Evolutionary conservation across 2,329 filamentous ascomycete genomes (phyloP).

Genomic region (Diplodia scrobiculata): DNA sequence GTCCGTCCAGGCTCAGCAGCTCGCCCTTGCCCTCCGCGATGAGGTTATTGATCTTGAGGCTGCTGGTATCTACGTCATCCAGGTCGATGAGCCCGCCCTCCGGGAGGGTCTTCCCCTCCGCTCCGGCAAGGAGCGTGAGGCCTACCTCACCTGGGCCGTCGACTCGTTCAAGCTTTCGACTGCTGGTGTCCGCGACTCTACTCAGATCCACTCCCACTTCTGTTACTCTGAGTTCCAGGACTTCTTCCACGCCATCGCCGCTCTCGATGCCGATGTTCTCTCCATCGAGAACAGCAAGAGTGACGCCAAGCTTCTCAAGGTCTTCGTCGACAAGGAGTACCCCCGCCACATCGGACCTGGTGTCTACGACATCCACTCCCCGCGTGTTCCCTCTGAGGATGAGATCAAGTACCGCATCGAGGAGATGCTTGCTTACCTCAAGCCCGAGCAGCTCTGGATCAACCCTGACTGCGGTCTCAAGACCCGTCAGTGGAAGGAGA

Average conservation of each 20-base stretch:
- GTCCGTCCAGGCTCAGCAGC: conserved; percentile 97
- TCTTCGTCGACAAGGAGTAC: conserved; percentile 97
- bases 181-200: conserved; percentile 88
- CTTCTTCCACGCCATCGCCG: conserved; percentile 99
- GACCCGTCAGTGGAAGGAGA: conserved; percentile 98
- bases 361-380: conserved; percentile 99
- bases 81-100: conserved; percentile 98
- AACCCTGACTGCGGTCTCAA: conserved; percentile 99
- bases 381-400: conserved; percentile 92
- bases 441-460: conserved; percentile 98
- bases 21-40: conserved; percentile 95
- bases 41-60: conserved; percentile 98
- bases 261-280: conserved; percentile 95
- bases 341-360: conserved; percentile 97
- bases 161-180: conserved; percentile 97
- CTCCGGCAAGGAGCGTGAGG: conserved; percentile 88
- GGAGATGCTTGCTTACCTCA: conserved; percentile 96
- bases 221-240: conserved; percentile 99
- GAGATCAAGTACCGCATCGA: conserved; percentile 97
- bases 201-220: conserved; percentile 99
- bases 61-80: conserved; percentile 95
- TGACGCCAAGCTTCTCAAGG: conserved; percentile 97
- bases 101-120: conserved; percentile 99
- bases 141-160: conserved; percentile 96
- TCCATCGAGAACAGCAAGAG: conserved; percentile 99